Conservation (phyloP, 495 filamentous ascomycete genomes). For the Talaromyces trachyspermus region DNA sequence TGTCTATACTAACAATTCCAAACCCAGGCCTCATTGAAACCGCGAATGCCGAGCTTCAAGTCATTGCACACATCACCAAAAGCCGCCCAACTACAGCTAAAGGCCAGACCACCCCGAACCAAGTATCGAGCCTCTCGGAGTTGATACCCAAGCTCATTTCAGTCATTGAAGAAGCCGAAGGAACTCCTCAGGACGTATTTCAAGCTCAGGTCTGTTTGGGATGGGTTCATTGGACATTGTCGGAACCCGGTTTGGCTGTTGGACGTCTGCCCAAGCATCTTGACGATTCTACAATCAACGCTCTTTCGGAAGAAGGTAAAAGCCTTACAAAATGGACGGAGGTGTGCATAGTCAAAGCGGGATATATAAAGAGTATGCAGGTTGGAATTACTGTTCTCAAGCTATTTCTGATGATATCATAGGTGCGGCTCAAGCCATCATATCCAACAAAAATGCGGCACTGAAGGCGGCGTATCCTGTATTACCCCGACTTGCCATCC, state of each 20-base stretch:
- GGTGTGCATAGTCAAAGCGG: slow-evolving; percentile 69
- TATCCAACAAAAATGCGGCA: slow-evolving; percentile 47
- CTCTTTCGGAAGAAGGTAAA: slow-evolving; percentile 37
- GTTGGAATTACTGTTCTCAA: too few species aligned
- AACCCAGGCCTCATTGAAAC: slow-evolving; percentile 63
- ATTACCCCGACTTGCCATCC: slow-evolving; percentile 47
- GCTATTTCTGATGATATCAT: slow-evolving; percentile 12
- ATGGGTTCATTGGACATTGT: slow-evolving; percentile 73
- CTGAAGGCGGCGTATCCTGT: slow-evolving; percentile 56
- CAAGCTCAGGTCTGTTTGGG: slow-evolving; percentile 74
- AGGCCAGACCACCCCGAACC: slow-evolving; percentile 27
- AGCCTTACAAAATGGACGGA: slow-evolving; percentile 62
- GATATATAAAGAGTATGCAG: slow-evolving; percentile 65
- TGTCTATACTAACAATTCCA: slow-evolving; percentile 12
- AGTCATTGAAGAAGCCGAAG: slow-evolving; percentile 56
- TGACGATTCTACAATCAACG: slow-evolving; percentile 39
- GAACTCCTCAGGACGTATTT: slow-evolving; percentile 59
- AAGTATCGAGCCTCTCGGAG: slow-evolving; percentile 49
- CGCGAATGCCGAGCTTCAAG: slow-evolving; percentile 62
- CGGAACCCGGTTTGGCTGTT: slow-evolving; percentile 55
- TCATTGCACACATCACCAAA: slow-evolving; percentile 45
- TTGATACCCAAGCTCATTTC: slow-evolving; percentile 52
- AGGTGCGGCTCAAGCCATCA: slow-evolving; percentile 55
- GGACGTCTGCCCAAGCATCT: slow-evolving; percentile 56
- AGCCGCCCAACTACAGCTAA: slow-evolving; percentile 21